Evolutionary conservation across 1,139 yeast species (phyloP).

Genomic region (Geotrichum klebahnii): DNA sequence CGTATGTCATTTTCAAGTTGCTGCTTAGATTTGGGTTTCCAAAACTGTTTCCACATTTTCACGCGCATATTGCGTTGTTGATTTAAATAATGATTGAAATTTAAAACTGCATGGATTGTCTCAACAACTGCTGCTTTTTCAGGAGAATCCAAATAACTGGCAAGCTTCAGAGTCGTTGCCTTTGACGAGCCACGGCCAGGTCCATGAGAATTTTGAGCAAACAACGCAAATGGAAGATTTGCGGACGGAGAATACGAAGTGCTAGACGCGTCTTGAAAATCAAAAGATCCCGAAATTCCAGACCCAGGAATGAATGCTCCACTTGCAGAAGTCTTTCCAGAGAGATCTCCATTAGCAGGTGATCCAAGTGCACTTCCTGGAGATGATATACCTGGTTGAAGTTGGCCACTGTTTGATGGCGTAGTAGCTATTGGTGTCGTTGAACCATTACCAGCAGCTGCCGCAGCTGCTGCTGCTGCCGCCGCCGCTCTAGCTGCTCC

Average conservation of each 20-base stretch:
- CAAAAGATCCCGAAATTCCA: conserved; percentile 34
- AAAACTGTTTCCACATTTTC: conserved; percentile 36
- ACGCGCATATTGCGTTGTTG: conserved; percentile 32
- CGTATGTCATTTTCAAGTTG: conserved; percentile 24
- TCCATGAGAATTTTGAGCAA: conserved; percentile 9
- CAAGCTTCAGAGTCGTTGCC: conserved; percentile 15
- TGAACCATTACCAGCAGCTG: conserved; percentile 2
- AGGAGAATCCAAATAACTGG: conserved; percentile 20
- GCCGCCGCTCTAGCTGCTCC: conserved; percentile 21
- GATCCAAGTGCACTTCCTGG: conserved; percentile 6
- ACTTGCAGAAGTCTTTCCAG: not conserved
- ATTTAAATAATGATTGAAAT: conserved; percentile 35
- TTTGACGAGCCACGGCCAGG: conserved; percentile 20
- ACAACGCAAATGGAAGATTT: conserved; percentile 7
- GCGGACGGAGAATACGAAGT: not conserved
- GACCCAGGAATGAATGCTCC: conserved; percentile 33
- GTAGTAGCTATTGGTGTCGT: not conserved
- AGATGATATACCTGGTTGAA: conserved; percentile 10
- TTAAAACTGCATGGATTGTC: conserved; percentile 33
- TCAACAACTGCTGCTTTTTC: conserved; percentile 28
- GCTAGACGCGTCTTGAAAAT: conserved; percentile 28
- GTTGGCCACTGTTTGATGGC: conserved; percentile 5
- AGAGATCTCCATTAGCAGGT: not conserved
- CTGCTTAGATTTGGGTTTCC: conserved; percentile 30
- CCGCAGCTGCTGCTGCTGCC: conserved; percentile 18